Evolutionary conservation across 164 flowering plant genomes (phyloP), one percentile per base, ranked within the genome.

Genomic region (Santalum album): DNA sequence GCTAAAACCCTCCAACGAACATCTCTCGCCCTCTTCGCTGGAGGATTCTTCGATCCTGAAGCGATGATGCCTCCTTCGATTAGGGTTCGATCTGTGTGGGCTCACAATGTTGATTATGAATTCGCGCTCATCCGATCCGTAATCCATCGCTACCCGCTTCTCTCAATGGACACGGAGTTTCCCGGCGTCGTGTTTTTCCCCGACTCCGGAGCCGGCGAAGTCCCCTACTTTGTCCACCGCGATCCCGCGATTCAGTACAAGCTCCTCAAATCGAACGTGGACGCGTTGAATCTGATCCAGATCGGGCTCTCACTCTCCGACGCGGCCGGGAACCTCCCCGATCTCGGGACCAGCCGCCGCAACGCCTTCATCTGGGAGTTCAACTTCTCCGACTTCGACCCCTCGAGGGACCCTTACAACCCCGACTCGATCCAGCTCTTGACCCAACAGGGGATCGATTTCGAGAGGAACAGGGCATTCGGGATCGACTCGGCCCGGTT

Each of bases 161-260:
- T 79, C 22, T 78, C 87, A 20, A 81, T 81, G 84, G 87, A 81
- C 71, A 81, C 87, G 1, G 87, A 81, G 61, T 81, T 81, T 24
- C 87, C 87, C 34, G 87, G 87, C 21, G 51, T 77, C 3, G 57
- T 81, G 22, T 68, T 47, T 67, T 73, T 65, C 1, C 54, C 69
- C 27, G 21, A 29, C 34, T 51, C 45, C 40, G 12, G 46, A n/a
- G 19, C 61, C 32, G 5, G 34, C 42, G 12, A 17, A 2, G 14
- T 15, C 3, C 17, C 42, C 42, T 11, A 32, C 43, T 60, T 45
- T 16, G 57, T 29, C 0, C 63, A 40, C 24, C 43, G 22, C 12
- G 42, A 38, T 16, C 67, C 79, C 24, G 49, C 62, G 20, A 78
- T 69, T 25, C 75, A 71, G 60, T 81, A 81, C 70, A 23, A 35